Conservation (phyloP, 176 grass and related monocot genomes). For the Elymus sibiricus region DNA sequence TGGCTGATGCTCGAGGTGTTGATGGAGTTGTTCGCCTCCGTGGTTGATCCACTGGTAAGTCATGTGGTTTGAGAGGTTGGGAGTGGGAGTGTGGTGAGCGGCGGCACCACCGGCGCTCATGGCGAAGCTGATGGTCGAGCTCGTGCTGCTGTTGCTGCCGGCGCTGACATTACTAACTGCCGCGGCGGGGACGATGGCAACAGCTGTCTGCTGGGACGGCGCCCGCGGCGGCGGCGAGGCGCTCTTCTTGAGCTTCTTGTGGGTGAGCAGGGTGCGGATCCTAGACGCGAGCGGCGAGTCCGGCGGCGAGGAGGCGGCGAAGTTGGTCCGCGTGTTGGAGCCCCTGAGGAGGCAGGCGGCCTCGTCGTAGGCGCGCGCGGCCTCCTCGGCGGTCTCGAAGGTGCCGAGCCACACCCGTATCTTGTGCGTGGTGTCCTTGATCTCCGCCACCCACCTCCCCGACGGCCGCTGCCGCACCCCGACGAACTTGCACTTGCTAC, state of each 20-base stretch:
- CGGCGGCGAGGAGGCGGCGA: conserved; percentile 12
- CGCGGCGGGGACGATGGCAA: not conserved
- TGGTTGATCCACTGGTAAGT: not conserved
- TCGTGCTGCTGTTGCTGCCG: conserved; percentile 20
- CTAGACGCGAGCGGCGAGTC: conserved; percentile 44
- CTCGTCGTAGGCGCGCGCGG: conserved; percentile 58
- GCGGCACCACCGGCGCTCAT: conserved; percentile 2
- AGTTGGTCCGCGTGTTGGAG: conserved; percentile 72
- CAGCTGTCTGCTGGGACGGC: not conserved
- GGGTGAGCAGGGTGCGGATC: conserved; percentile 43
- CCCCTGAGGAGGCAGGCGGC: conserved; percentile 63
- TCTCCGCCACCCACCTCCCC: conserved; percentile 69
- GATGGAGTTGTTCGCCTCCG: conserved; percentile 29
- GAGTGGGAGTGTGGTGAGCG: not conserved
- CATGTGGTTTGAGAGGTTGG: conserved; percentile 21
- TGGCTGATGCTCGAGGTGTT: conserved; percentile 17
- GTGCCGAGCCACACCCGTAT: conserved; percentile 73
- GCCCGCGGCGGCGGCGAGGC: not conserved
- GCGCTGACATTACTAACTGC: not conserved
- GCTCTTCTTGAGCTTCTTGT: conserved; percentile 53
- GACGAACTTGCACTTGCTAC: conserved; percentile 47
- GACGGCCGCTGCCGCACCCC: conserved; percentile 60
- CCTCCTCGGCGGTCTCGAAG: conserved; percentile 66
- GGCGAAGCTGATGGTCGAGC: conserved; percentile 33
- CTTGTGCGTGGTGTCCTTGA: conserved; percentile 69